Evolutionary conservation across 1,139 yeast species (phyloP), one percentile per base, ranked within the genome.

Genomic region (Debaryomyces sp.): DNA sequence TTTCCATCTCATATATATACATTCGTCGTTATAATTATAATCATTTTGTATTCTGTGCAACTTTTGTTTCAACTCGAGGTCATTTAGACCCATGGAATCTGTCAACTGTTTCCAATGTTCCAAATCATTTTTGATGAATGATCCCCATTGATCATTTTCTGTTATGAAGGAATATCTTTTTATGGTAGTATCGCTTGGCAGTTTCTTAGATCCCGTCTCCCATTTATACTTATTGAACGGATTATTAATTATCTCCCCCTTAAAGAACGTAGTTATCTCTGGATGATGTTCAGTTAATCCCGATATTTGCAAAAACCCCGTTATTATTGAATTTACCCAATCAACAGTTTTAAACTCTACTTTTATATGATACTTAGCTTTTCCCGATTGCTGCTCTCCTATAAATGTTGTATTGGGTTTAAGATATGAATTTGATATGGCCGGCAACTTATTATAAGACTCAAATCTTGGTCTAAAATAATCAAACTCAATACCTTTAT

Each of bases 1-100:
- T 67, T 92, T 92, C 97, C 97, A 92, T 56, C 97, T 77, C 97
- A 92, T 92, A 64, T 84, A 92, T 6, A 92, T 70, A 17, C 46
- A 43, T 59, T 76, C 82, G 17, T 68, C 70, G 41, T 61, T 58
- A 41, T 68, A 62, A 38, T 66, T 67, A 29, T 60, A 52, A 18
- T 73, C 73, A 12, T 60, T 51, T 51, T 70, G 73, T 40, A 75
- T 72, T 35, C 54, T 56, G 21, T 55, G 56, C 44, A 76, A 62
- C 46, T 64, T 65, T 22, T 61, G 57, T 30, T 61, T 55, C 41
- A 71, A 61, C 39, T 66, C 66, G 5, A 51, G 63, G 42, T 68
- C 70, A 29, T 57, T 57, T 35, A 60, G 50, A 44, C 56, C 56
- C 24, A 62, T 56, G 26, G 65, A 61, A 13, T 84, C 77, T 2